Conservation (phyloP, 2,329 filamentous ascomycete species). For the Colletotrichum sansevieriae region DNA sequence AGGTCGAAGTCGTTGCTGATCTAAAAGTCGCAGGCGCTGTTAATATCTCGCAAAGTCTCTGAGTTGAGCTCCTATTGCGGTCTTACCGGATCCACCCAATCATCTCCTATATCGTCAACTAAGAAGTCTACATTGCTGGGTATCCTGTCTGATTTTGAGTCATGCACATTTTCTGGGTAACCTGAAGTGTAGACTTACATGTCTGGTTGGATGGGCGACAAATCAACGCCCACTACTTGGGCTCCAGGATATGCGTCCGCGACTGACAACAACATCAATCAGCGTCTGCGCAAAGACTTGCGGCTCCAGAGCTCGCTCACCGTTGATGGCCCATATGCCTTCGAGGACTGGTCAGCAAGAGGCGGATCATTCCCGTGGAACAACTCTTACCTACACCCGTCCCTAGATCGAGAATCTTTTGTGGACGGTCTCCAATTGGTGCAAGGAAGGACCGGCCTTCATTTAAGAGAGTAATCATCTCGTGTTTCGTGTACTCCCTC, state of each 20-base stretch:
- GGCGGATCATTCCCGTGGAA: background rate
- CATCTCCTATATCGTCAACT: slow-evolving; percentile 1
- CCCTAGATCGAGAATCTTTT: slow-evolving; percentile 48
- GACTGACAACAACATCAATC: slow-evolving; percentile 30
- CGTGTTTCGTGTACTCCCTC: slow-evolving; percentile 49
- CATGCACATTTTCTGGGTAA: too few species aligned
- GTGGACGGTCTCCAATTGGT: slow-evolving; percentile 47
- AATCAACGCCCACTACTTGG: slow-evolving; percentile 44
- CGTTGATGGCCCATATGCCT: slow-evolving; percentile 3
- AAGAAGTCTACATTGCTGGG: slow-evolving; percentile 4
- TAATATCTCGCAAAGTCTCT: background rate
- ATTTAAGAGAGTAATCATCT: slow-evolving; percentile 48
- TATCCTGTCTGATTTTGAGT: background rate
- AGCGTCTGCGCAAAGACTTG: background rate
- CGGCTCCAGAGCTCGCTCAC: background rate
- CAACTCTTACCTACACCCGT: slow-evolving; percentile 43
- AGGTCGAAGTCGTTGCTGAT: slow-evolving; percentile 8
- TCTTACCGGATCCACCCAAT: slow-evolving; percentile 7
- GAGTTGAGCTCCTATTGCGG: background rate
- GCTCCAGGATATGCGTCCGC: slow-evolving; percentile 46
- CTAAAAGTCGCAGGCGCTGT: background rate
- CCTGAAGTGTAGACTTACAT: background rate
- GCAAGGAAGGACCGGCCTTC: slow-evolving; percentile 47
- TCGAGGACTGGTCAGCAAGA: background rate
- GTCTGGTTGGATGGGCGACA: slow-evolving; percentile 45